Evolutionary conservation across 345 rosid genomes (phyloP), one percentile per base, ranked within the genome.

Genomic region (Eucalyptus shirleyi): DNA sequence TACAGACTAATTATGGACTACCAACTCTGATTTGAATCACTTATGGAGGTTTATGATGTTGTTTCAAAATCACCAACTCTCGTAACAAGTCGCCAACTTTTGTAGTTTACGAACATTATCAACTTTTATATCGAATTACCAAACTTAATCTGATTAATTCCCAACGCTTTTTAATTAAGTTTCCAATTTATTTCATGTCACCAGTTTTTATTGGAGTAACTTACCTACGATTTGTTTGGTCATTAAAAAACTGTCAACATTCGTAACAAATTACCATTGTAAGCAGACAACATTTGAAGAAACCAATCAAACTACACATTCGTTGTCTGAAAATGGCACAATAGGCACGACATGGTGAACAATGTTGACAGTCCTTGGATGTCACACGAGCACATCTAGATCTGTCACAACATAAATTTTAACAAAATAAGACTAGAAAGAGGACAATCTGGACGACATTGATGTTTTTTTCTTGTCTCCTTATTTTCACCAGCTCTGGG

Each of bases 51-150:
- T 26, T 5, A 11, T 56, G 30, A 56, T 24, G 30, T 60, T 56
- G 12, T 62, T 28, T 62, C 8, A 28, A 30, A 30, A 30, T 62
- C 16, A 62, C 16, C 34, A 12, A 62, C 16, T 60, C 0, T 60
- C 11, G 0, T 53, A 53, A 60, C 30, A 26, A 12, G 69, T 26
- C 16, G 8, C 69, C 32, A 26, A 60, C 69, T 12, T 4, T 6
- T 0, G 8, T 30, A 62, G 32, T 11, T 24, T 56, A 56, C 62
- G 0, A 56, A 24, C 30, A 0, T 30, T 62, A 62, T 30, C 32
- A 30, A 62, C 16, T 62, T 13, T 62, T 62, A 12, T 28, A 62
- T n/a, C 37, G 21, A 65, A n/a, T 65, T 65, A 4, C 37, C 77
- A 65, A 3, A 16, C 77, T 32, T 65, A 65, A 69, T 69, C 21